Conservation (phyloP, 2,329 filamentous ascomycete genomes). For the Emydomyces testavorans region DNA sequence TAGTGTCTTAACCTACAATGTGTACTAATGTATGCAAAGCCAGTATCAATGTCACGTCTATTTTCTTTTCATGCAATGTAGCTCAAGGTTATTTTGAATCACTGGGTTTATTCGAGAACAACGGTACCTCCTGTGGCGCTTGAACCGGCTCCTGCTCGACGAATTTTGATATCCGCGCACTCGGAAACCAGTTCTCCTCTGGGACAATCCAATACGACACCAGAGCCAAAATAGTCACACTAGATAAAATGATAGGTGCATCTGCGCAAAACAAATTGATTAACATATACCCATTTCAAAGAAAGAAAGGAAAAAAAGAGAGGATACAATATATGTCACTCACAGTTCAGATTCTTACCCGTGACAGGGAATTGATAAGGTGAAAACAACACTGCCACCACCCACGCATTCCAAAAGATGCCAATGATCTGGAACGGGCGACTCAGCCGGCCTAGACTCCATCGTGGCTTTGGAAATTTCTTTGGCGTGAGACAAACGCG, state of each 20-base stretch:
- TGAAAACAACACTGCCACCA: conserved; percentile 40
- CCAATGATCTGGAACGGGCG: conserved; percentile 40
- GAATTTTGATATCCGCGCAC: conserved; percentile 36
- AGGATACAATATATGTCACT: conserved; percentile 15
- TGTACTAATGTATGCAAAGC: too few relatives aligned
- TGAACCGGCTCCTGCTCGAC: conserved; percentile 22
- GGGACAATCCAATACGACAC: conserved; percentile 41
- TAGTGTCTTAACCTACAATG: too few relatives aligned
- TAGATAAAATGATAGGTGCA: conserved; percentile 43
- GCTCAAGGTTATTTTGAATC: not conserved
- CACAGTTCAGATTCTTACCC: conserved; percentile 37
- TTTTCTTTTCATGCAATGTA: too few relatives aligned
- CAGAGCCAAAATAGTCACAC: conserved; percentile 40
- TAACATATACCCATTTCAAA: not conserved
- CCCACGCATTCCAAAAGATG: conserved; percentile 42
- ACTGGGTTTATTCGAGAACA: not conserved
- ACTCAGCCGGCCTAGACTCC: conserved; percentile 38
- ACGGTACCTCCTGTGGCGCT: not conserved
- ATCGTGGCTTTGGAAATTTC: conserved; percentile 38
- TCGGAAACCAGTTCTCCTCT: conserved; percentile 38
- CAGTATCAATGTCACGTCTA: too few relatives aligned
- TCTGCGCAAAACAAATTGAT: conserved; percentile 23
- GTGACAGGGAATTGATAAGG: conserved; percentile 38
- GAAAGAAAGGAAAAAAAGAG: too few relatives aligned
- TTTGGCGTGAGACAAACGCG: conserved; percentile 40